Percentiles rank a stretch among this genome's conserved stretches.
Evolutionary conservation across 257 asterid species (phyloP).

Genomic region (Rubia yunnanensis): DNA sequence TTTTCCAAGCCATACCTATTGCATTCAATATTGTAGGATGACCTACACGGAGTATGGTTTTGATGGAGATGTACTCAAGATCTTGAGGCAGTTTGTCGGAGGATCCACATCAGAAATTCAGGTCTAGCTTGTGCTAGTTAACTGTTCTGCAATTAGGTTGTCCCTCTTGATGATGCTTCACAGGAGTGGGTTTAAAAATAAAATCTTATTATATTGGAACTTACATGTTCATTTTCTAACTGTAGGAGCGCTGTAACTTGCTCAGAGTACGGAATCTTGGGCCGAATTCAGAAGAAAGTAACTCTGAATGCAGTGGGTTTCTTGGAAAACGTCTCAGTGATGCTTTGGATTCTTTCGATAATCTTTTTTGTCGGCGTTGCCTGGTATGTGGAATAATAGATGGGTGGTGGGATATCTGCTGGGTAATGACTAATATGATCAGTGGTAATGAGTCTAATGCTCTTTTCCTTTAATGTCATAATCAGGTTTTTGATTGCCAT

Average conservation of each 20-base stretch:
- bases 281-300: slow-evolving; percentile 29
- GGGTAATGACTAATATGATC: neutral
- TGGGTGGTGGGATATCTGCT: neutral
- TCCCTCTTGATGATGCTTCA: neutral
- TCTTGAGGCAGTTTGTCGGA: slow-evolving; percentile 70
- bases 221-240: slow-evolving; percentile 23
- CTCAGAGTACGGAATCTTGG: slow-evolving; percentile 46
- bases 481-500: slow-evolving; percentile 85
- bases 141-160: neutral
- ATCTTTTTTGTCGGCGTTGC: slow-evolving; percentile 95
- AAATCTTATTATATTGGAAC: slow-evolving; percentile 21
- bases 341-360: slow-evolving; percentile 87
- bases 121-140: slow-evolving; percentile 31
- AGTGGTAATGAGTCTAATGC: slow-evolving; percentile 6
- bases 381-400: slow-evolving; percentile 49
- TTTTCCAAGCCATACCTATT: neutral
- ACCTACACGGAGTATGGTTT: slow-evolving; percentile 53
- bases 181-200: slow-evolving; percentile 5
- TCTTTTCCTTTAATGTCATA: slow-evolving; percentile 13
- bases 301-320: slow-evolving; percentile 28
- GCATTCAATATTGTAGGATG: slow-evolving; percentile 43
- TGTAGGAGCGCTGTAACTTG: slow-evolving; percentile 75
- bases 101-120: slow-evolving; percentile 73
- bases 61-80: slow-evolving; percentile 46
- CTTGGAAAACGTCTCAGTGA: slow-evolving; percentile 63